Evolutionary conservation across 2,329 filamentous ascomycete genomes (phyloP), one percentile per base, ranked within the genome.

Genomic region (Westerdykella aurantiaca): DNA sequence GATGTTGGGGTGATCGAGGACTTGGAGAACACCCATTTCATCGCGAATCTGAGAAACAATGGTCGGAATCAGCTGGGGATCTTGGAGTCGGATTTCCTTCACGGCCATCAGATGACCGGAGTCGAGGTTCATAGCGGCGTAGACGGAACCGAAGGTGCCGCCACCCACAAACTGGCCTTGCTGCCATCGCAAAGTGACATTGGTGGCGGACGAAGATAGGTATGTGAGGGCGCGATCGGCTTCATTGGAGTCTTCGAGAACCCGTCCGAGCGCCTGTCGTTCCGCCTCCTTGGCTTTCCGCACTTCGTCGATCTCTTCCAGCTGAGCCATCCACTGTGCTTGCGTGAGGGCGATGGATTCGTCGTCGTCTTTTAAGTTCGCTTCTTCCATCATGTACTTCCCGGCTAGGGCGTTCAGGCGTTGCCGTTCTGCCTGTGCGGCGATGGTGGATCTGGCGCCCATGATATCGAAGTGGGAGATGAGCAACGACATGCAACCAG

Each of bases 391-490:
- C 50, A 85, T 79, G 58, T 86, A 81, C 59, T 89, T 85, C 22
- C 85, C 83, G 42, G 85, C 80, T 46, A 89, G 74, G 22, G 87
- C 85, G 57, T 96, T 91, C 52, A 90, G 78, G 35, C 87, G 80
- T 62, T 95, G 88, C 65, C 88, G 90, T 69, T 98, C 93, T 2
- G 89, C 88, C 69, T 96, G 89, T 4, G 93, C 93, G 10, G 93
- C 93, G 50, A 96, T 77, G 34, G 85, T 96, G 6, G 90, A 95
- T 58, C 91, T 82, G 21, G 93, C 93, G 18, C 93, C 93, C 86
- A 98, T 95, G 68, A 98, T 97, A 67, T 98, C 93, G 59, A 98
- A 98, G 68, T 98, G 93, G 9, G 90, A 96, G 54, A 98, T 97
- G 39, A 98, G 76, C 18, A 98, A 78, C 16, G 88, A 90, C 93